Evolutionary conservation across 2,329 filamentous ascomycete species (phyloP).

Genomic region (Aspergillus flavus): DNA sequence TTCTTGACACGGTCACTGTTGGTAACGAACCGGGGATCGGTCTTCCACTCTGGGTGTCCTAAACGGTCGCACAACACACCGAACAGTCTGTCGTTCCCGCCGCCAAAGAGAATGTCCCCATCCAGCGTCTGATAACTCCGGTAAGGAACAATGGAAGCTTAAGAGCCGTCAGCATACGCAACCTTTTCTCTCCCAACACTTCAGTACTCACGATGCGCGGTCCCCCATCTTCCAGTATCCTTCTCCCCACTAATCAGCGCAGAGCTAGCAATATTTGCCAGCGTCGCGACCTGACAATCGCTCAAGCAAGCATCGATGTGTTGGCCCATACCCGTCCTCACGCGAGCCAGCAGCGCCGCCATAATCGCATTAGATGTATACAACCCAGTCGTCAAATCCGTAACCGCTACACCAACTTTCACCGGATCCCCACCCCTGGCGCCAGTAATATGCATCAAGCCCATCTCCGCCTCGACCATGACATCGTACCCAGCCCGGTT

Average conservation of each 20-base stretch:
- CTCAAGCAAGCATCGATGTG: slow-evolving; percentile 90
- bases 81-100: slow-evolving; percentile 65
- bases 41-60: slow-evolving; percentile 61
- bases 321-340: slow-evolving; percentile 76
- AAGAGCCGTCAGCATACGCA: slow-evolving; percentile 28
- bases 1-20: slow-evolving; percentile 65
- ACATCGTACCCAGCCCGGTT: slow-evolving; percentile 93
- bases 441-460: slow-evolving; percentile 97
- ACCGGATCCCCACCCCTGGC: slow-evolving; percentile 84
- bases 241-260: slow-evolving; percentile 84
- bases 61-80: slow-evolving; percentile 62
- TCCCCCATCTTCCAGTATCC: slow-evolving; percentile 91
- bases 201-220: slow-evolving; percentile 75
- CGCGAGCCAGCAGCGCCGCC: slow-evolving; percentile 81
- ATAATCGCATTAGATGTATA: slow-evolving; percentile 96
- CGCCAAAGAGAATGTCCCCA: slow-evolving; percentile 65
- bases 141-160: slow-evolving; percentile 96
- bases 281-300: slow-evolving; percentile 90
- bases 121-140: slow-evolving; percentile 72
- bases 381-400: slow-evolving; percentile 89
- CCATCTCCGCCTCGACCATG: slow-evolving; percentile 98
- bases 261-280: slow-evolving; percentile 94
- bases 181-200: not conserved
- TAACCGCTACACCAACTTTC: slow-evolving; percentile 96
- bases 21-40: slow-evolving; percentile 59